Base-by-base conservation (phyloP, 805 yeast species). In the Barnettozyma wickerhamii region DNA sequence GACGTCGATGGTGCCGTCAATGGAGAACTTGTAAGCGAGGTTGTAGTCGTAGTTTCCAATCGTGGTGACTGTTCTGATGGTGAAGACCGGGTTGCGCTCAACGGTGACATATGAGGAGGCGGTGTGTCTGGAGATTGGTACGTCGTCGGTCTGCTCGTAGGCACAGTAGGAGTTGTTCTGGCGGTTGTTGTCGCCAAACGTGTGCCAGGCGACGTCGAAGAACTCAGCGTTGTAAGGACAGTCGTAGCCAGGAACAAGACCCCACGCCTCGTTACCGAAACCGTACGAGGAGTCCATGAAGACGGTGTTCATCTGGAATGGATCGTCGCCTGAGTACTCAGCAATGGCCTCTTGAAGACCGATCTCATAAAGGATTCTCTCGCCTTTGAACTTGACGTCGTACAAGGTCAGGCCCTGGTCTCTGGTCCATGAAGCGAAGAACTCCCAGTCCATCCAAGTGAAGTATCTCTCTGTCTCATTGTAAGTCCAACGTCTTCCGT, bases 371-470 rank as follows among this genome's bases (percentile, higher is more conserved):
- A 50, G 29, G 26, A 57, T 48, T 52, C 62, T 51, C 45, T 57
- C 62, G 30, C 62, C 62, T 35, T 56, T 54, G 45, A 54, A 56
- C 45, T 47, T 54, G 14, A 57, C 34, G 37, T 57, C 58, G 40
- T 48, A 53, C 21, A 56, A 32, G 7, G 57, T 41, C 42, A 54
- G 19, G 33, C 60, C 61, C 5, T 37, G 32, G 34, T 56, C 61
- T 44, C 60, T 50, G 18, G 42, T 33, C 59, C 59, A 56, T 3
- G 56, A 47, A 27, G 46, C 37, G 24, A 43, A 56, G 40, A 56
- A 53, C 39, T 50, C 54, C 61, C 61, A 56, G 37, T 54, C 60
- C 58, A 56, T 53, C 61, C 61, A 55, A 9, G 53, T 48, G 47
- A 56, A 56, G 43, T 53, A 56, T 43, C 59, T 48, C 23, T 56